Conservation (phyloP, 73 alveolate species). For the Tetrahymena borealis region DNA sequence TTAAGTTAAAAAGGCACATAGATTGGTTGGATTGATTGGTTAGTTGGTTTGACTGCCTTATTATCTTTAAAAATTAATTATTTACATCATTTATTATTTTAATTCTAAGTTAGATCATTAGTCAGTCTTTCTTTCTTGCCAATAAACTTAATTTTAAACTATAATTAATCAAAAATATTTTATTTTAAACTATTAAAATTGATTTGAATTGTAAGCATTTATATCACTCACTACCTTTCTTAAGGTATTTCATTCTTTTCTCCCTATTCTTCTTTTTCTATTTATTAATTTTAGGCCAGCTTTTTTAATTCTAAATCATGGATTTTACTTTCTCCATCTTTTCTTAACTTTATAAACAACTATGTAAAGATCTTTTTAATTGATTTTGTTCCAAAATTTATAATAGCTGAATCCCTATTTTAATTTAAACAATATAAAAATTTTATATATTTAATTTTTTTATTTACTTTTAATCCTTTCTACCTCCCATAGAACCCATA, state of each 20-base stretch:
- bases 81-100: too few relatives aligned
- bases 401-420: not conserved
- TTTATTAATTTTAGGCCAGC: not conserved
- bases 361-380: not conserved
- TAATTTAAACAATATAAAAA: not conserved
- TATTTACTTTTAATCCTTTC: not conserved
- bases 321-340: not conserved
- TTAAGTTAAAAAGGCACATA: too few relatives aligned
- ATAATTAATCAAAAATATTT: not conserved
- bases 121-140: too few relatives aligned
- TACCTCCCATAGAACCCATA: not conserved
- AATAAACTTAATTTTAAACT: not conserved
- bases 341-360: not conserved
- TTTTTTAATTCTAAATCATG: not conserved
- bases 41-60: too few relatives aligned
- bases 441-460: not conserved
- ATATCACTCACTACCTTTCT: not conserved
- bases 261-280: not conserved
- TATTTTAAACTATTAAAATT: not conserved
- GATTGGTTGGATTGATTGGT: too few relatives aligned
- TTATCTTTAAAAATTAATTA: too few relatives aligned
- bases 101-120: too few relatives aligned
- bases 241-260: not conserved
- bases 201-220: not conserved
- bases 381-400: not conserved